These are phyloP conservation scores for Silybum marianum DNA, from an alignment of 129 eudicot species.

Conservation along the genomic window DNA sequence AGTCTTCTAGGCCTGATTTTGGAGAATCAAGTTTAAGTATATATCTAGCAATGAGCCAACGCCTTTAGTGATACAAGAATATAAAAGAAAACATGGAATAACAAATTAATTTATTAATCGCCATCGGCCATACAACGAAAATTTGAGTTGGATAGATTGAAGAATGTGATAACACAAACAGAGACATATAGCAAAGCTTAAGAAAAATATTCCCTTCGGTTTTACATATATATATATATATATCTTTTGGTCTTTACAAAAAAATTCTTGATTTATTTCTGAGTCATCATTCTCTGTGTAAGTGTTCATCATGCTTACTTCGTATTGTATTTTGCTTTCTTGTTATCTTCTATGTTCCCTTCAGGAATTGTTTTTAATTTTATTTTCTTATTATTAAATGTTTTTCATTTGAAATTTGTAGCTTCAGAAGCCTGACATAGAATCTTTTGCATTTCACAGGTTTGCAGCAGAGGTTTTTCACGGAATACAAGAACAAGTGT, in stretches of 20 bases:
- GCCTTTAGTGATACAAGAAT: background rate
- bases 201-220: background rate
- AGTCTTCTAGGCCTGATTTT: background rate
- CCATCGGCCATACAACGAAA: background rate
- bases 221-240: no score
- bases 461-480: constrained; percentile 84
- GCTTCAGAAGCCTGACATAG: constrained; percentile 18
- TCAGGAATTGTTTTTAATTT: background rate
- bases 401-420: background rate
- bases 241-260: background rate
- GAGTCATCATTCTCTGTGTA: background rate
- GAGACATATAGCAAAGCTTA: background rate
- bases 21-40: background rate
- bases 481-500: constrained; percentile 70
- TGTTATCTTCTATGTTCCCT: background rate
- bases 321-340: background rate
- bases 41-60: background rate
- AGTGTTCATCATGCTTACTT: background rate
- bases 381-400: background rate
- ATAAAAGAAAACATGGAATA: background rate
- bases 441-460: constrained; percentile 39
- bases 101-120: background rate
- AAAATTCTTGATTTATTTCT: background rate
- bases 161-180: background rate
- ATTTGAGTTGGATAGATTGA: background rate